Base-by-base conservation (phyloP, 306 rosid species). In the Alnus rubra region DNA sequence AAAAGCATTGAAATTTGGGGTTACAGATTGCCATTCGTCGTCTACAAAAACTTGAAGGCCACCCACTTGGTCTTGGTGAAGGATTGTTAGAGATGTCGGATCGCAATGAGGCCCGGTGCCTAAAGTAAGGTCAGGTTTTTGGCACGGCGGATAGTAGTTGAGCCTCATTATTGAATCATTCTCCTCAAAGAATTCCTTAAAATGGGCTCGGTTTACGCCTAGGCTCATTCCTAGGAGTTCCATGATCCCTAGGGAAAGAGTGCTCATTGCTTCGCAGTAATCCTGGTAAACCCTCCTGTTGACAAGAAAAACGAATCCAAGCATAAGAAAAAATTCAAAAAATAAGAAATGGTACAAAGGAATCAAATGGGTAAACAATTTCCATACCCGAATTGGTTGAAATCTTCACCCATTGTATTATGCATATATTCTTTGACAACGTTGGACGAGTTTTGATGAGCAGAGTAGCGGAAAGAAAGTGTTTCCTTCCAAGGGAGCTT, bases 21-120 rank as follows among this genome's bases (percentile, higher is more conserved):
- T 73, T 49, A 95, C 87, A 76, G 92, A 85, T 39, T 84, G 91
- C 99, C 99, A 95, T 82, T 91, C 76, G 3, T 89, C 83, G 76
- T 95, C 99, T 2, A 93, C 97, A 75, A 86, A 89, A 39, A 95
- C 99, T 84, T 95, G 94, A 7, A 95, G 81, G 19, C 99, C 99
- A 49, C 92, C 94, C 2, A 95, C 99, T 87, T 90, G 90, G 78
- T 95, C 97, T 62, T 95, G 96, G 85, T 93, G 99, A 69, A 95
- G 97, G 69, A 95, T 95, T 48, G 99, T 93, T 51, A 95, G 77
- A 39, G 99, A 95, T 19, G 98, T 95, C 63, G 99, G 99, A 80
- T 94, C 98, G 68, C 97, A 94, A 74, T 94, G 98, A 84, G 98
- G 98, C 52, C 98, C 97, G 0, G 98, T 96, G 16, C 99, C 99